phyloP scores from a whole-genome alignment of 2,329 filamentous ascomycete genomes.

The Alternaria infectoria region DNA sequence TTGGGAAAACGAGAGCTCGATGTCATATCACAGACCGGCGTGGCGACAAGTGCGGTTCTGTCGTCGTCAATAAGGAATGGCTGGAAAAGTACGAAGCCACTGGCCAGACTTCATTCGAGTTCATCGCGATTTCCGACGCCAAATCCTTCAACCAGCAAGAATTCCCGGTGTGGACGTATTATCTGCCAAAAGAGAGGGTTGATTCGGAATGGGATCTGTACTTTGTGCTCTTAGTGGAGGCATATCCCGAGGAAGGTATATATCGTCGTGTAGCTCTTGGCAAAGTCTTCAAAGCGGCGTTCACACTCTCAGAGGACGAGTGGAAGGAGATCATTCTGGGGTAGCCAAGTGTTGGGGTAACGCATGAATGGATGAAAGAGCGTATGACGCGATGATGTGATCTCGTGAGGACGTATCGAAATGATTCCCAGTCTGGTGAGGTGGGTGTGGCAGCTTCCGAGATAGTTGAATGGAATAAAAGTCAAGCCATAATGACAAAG shows the following conservation, averaged over 20 bases:
- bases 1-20: background rate
- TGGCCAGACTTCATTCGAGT: background rate
- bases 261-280: background rate
- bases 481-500: too few species aligned
- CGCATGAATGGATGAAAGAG: too few species aligned
- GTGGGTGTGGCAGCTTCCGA: too few species aligned
- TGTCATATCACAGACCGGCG: background rate
- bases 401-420: too few species aligned
- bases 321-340: background rate
- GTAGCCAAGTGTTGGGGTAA: too few species aligned
- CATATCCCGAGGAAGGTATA: background rate
- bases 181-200: background rate
- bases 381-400: too few species aligned
- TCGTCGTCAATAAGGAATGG: background rate
- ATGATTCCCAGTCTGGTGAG: too few species aligned
- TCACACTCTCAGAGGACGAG: background rate
- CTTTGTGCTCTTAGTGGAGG: background rate
- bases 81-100: background rate
- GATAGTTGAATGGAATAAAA: too few species aligned
- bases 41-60: background rate
- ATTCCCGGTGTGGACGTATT: background rate
- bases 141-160: background rate
- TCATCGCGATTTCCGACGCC: background rate
- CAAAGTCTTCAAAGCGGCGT: background rate
- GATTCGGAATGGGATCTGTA: background rate